Evolutionary conservation across 2,329 filamentous ascomycete species (phyloP).

Genomic region (Epichloe glyceriae): DNA sequence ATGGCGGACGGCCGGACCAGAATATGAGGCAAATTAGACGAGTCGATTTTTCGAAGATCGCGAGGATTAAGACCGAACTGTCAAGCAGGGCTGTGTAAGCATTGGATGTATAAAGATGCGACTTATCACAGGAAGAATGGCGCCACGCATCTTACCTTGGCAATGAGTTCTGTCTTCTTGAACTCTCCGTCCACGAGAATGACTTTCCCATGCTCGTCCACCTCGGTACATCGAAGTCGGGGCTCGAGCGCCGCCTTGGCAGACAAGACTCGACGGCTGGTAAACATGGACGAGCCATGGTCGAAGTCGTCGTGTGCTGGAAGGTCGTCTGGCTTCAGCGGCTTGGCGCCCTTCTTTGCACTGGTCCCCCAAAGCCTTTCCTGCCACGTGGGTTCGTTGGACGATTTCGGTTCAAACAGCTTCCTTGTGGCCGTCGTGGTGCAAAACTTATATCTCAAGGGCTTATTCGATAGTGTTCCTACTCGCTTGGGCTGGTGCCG

Average conservation of each 20-base stretch:
- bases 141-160: conserved; percentile 50
- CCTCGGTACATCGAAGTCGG: conserved; percentile 83
- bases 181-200: conserved; percentile 91
- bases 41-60: conserved; percentile 95
- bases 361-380: conserved; percentile 35
- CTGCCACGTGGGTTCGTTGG: conserved; percentile 28
- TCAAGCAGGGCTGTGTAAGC: background rate
- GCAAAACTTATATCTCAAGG: conserved; percentile 11
- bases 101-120: background rate
- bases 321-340: conserved; percentile 43
- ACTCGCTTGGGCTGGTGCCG: background rate
- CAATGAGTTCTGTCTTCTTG: conserved; percentile 93
- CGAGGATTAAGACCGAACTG: conserved; percentile 87
- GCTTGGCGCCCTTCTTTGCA: conserved; percentile 24
- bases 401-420: conserved; percentile 8
- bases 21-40: conserved; percentile 87
- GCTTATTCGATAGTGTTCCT: background rate
- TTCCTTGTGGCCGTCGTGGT: conserved; percentile 15
- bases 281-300: conserved; percentile 45
- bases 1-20: conserved; percentile 88
- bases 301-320: conserved; percentile 46
- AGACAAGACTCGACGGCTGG: conserved; percentile 54
- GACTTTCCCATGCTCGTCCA: conserved; percentile 83
- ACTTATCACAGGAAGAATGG: background rate
- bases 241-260: conserved; percentile 73